Evolutionary conservation across 2,329 filamentous ascomycete genomes (phyloP), one percentile per base, ranked within the genome.

Genomic region (Orbilia blumenaviensis): DNA sequence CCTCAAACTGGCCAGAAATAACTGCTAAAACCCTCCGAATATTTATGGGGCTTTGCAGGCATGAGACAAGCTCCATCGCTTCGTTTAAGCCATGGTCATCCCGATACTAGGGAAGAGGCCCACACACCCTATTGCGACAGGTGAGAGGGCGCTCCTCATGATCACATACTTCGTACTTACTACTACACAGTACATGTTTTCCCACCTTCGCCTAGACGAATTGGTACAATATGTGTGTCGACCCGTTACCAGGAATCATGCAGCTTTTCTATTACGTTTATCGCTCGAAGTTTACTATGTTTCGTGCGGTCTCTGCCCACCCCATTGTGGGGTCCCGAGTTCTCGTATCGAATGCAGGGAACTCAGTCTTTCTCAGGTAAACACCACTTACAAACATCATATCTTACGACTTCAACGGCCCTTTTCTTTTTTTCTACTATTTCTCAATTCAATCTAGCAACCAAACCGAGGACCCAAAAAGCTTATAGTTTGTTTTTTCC

Each of bases 401-500:
- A n/a, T n/a, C 9, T 41, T 48, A 27, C 50, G 60, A 60, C 18
- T 18, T 66, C 32, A 64, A 27, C 36, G 2, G n/a, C 2, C 8
- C 27, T 29, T 60, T 61, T 44, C 9, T 32, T 61, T 61, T 44
- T 44, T 44, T 44, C 29, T 27, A n/a, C n/a, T n/a, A 21, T 44
- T 44, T 61, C 23, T 68, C 34, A 21, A 18, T 68, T 52, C 52
- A 34, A 68, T 36, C 16, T 9, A 50, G 52, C 8, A 36, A 41
- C 50, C 29, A 60, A 67, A 67, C 16, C 16, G 25, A 60, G 52
- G 42, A 52, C 21, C 25, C 9, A n/a, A 34, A 56, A 56, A 2
- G 2, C 41, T 68, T 38, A 56, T 58, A 60, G 7, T 67, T 67
- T 67, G 63, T 68, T 68, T 68, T 68, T 68, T 16, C n/a, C n/a